Conservation (phyloP, 2,329 filamentous ascomycete species). For the Exophiala lecanii-corni region DNA sequence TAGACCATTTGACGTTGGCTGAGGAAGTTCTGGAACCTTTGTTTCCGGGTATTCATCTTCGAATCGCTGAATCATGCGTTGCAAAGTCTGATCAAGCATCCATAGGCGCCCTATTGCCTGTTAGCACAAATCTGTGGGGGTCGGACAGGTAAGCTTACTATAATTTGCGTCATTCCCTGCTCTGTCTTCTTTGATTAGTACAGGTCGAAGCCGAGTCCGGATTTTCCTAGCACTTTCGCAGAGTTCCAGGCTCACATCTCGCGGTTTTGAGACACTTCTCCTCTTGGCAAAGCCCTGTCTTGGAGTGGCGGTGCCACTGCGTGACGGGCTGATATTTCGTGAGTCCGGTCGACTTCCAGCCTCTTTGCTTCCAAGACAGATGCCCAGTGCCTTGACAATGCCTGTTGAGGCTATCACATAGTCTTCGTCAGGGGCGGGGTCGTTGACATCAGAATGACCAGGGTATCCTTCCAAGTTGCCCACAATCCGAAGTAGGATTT, state of each 20-base stretch:
- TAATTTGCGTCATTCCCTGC: slow-evolving; percentile 70
- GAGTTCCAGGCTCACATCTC: slow-evolving; percentile 89
- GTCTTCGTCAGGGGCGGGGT: slow-evolving; percentile 77
- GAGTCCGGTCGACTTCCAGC: slow-evolving; percentile 39
- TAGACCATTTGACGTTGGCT: slow-evolving; percentile 11
- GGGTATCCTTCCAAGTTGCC: slow-evolving; percentile 58
- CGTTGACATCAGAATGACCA: slow-evolving; percentile 54
- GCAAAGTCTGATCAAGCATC: slow-evolving; percentile 83
- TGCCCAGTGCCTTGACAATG: slow-evolving; percentile 87
- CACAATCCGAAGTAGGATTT: slow-evolving; percentile 81
- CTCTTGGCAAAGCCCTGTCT: slow-evolving; percentile 45
- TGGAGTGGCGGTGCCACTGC: slow-evolving; percentile 52
- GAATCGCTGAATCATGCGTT: slow-evolving; percentile 90
- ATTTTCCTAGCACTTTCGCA: slow-evolving; percentile 87
- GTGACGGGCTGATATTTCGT: slow-evolving; percentile 37
- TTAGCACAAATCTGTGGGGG: no score
- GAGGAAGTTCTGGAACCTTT: slow-evolving; percentile 31
- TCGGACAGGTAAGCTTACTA: slow-evolving; percentile 64
- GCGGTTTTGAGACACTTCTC: slow-evolving; percentile 60
- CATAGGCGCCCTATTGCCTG: slow-evolving; percentile 60
- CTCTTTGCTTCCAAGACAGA: slow-evolving; percentile 78
- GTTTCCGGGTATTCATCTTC: slow-evolving; percentile 90
- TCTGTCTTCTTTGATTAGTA: slow-evolving; percentile 69
- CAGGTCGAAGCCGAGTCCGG: slow-evolving; percentile 73
- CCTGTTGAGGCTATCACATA: slow-evolving; percentile 95